phyloP scores from a whole-genome alignment of 768 basidiomycete species.

The Russula emetica region DNA sequence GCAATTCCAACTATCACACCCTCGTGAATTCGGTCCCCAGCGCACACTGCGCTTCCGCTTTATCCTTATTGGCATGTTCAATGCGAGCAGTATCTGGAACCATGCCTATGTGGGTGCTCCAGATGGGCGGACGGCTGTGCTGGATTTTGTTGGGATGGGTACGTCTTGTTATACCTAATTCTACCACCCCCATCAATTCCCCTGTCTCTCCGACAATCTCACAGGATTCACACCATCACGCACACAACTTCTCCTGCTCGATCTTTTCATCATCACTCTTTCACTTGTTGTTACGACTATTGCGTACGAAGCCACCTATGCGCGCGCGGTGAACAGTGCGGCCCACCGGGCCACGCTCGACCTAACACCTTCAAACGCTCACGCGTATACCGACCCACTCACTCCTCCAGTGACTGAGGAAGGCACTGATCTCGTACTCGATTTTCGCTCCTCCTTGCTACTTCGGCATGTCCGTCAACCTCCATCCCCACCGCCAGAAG shows the following conservation, averaged over 20 bases:
- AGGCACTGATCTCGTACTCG: constrained; percentile 38
- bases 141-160: constrained; percentile 81
- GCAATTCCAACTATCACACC: constrained; percentile 63
- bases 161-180: constrained; percentile 31
- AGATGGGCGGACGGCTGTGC: constrained; percentile 58
- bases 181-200: not conserved
- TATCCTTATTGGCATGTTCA: constrained; percentile 53
- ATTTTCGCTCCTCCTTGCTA: constrained; percentile 54
- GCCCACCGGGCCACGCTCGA: constrained; percentile 25
- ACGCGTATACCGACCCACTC: constrained; percentile 30
- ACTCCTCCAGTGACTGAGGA: constrained; percentile 17
- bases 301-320: constrained; percentile 58
- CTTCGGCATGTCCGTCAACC: constrained; percentile 56
- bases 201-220: constrained; percentile 2
- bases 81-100: constrained; percentile 55
- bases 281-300: constrained; percentile 63
- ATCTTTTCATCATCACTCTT: constrained; percentile 62
- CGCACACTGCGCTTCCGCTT: constrained; percentile 69
- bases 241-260: constrained; percentile 59
- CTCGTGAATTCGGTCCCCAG: constrained; percentile 60
- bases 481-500: constrained; percentile 36
- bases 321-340: constrained; percentile 40
- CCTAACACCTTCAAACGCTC: constrained; percentile 38
- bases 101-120: constrained; percentile 52
- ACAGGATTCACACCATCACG: constrained; percentile 54